These are phyloP conservation scores for Trifolium dubium DNA, from an alignment of 306 rosid species.

Conservation along the genomic window DNA sequence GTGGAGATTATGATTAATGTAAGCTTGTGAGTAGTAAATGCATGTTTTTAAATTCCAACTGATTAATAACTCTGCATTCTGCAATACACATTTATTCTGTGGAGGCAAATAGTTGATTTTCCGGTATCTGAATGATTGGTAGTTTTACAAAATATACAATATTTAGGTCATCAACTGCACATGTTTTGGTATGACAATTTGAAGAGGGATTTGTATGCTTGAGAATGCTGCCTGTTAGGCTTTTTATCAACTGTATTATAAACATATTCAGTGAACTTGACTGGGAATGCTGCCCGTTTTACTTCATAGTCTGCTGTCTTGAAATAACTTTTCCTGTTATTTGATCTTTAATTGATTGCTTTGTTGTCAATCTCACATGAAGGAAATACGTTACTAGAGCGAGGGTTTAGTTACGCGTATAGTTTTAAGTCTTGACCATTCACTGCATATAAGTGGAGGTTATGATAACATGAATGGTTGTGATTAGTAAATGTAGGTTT, in stretches of 20 bases:
- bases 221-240: slow-evolving; percentile 31
- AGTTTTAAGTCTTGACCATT: background rate
- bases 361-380: background rate
- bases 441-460: background rate
- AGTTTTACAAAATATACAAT: background rate
- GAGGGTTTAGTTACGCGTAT: background rate
- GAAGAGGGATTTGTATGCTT: slow-evolving; percentile 29
- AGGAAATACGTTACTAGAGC: background rate
- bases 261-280: slow-evolving; percentile 26
- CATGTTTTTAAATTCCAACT: background rate
- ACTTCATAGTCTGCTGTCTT: slow-evolving; percentile 2
- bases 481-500: background rate
- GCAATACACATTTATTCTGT: background rate
- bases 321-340: background rate
- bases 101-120: background rate
- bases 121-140: background rate
- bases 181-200: background rate
- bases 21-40: background rate
- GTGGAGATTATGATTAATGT: background rate
- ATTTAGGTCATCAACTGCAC: background rate
- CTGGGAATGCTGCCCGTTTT: slow-evolving; percentile 10
- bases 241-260: slow-evolving; percentile 41
- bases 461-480: background rate
- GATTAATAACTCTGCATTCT: background rate
- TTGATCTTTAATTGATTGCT: background rate